Percentiles rank a stretch among this genome's conserved stretches.
Evolutionary conservation across 2,329 filamentous ascomycete species (phyloP).

Genomic region (Trichoderma aggressivum): DNA sequence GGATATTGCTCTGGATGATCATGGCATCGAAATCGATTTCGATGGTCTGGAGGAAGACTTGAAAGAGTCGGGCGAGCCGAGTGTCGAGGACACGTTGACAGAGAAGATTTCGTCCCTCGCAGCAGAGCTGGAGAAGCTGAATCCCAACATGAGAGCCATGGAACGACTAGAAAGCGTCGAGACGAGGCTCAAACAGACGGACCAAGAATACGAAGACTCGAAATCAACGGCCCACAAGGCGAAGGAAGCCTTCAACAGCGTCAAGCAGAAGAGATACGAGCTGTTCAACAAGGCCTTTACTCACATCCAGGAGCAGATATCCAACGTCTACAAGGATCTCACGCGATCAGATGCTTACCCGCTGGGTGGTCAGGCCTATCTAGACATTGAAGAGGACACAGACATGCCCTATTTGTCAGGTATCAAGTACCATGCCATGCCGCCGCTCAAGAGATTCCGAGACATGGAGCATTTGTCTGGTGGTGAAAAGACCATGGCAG

Average conservation of each 20-base stretch:
- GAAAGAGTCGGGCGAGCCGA: conserved; percentile 69
- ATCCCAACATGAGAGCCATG: conserved; percentile 93
- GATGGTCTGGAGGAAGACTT: conserved; percentile 76
- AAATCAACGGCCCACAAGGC: conserved; percentile 69
- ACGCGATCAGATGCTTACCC: conserved; percentile 89
- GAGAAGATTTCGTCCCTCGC: conserved; percentile 74
- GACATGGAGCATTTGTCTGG: conserved; percentile 99
- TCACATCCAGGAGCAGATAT: conserved; percentile 94
- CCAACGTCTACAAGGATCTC: conserved; percentile 89
- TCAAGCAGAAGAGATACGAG: conserved; percentile 80
- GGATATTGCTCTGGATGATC: conserved; percentile 72
- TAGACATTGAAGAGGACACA: conserved; percentile 91
- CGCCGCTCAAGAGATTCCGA: conserved; percentile 93
- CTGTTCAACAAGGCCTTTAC: conserved; percentile 93
- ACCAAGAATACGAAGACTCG: conserved; percentile 85
- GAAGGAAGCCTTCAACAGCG: conserved; percentile 76
- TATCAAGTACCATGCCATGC: conserved; percentile 99
- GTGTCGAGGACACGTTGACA: conserved; percentile 70
- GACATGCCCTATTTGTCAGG: conserved; percentile 93
- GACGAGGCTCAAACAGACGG: conserved; percentile 74
- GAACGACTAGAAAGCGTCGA: conserved; percentile 87
- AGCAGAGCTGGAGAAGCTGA: conserved; percentile 84
- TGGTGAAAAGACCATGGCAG: conserved; percentile 98
- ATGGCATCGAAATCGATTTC: conserved; percentile 89
- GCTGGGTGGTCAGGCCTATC: conserved; percentile 81